A percentile compares a stretch with the other conserved stretches of the same genome.
Conservation (phyloP, 495 filamentous ascomycete species). For the Alectoria sarmentosa region DNA sequence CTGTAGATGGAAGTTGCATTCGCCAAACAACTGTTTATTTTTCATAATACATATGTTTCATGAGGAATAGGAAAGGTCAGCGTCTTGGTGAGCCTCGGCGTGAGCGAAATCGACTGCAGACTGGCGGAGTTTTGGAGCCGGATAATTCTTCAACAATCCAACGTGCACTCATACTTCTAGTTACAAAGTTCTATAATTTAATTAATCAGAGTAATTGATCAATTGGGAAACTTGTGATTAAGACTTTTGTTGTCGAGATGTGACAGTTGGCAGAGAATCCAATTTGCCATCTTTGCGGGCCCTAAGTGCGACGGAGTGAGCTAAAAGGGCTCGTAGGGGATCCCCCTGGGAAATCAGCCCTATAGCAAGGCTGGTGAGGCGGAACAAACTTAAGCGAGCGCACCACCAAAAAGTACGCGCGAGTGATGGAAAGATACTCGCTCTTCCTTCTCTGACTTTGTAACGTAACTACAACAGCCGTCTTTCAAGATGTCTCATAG, state of each 20-base stretch:
- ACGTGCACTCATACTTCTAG: no score
- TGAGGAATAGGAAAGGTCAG: neutral
- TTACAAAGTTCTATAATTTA: no score
- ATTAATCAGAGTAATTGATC: no score
- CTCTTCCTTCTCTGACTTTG: neutral
- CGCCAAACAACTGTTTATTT: neutral
- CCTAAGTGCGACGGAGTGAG: no score
- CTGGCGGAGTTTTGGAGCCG: no score
- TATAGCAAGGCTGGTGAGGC: neutral
- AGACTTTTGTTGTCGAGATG: no score
- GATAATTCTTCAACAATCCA: no score
- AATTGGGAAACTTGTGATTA: no score
- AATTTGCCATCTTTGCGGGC: no score
- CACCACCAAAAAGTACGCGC: neutral
- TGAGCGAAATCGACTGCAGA: no score
- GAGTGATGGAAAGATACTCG: neutral
- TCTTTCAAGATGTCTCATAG: conserved; percentile 51
- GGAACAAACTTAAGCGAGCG: neutral
- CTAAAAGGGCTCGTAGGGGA: neutral
- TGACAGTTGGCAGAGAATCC: no score
- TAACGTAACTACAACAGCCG: neutral
- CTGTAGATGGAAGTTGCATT: neutral
- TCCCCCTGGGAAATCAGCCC: neutral
- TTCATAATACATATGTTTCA: neutral
- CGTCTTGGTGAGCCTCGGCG: no score